phyloP scores from a whole-genome alignment of 495 filamentous ascomycete genomes.

The Aspergillus egyptiacus region DNA sequence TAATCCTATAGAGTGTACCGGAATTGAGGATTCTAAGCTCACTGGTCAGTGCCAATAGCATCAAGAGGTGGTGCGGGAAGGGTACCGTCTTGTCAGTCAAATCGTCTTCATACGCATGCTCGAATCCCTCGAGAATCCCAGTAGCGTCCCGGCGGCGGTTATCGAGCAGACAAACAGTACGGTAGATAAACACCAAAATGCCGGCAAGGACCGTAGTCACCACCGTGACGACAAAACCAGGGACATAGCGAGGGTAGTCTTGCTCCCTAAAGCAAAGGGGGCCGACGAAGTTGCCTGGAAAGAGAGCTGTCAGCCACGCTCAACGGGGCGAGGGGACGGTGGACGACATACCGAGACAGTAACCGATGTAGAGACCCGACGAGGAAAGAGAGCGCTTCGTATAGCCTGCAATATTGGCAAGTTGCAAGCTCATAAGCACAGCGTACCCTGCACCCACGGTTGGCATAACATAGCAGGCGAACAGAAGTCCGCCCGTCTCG shows the following conservation, averaged over 20 bases:
- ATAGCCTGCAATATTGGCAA: constrained; percentile 44
- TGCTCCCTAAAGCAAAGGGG: constrained; percentile 29
- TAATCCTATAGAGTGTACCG: constrained; percentile 27
- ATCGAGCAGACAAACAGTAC: constrained; percentile 28
- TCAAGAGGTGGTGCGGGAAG: no score
- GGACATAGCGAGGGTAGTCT: constrained; percentile 27
- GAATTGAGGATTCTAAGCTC: constrained; percentile 36
- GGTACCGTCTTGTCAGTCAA: constrained; percentile 31
- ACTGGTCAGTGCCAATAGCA: constrained; percentile 13
- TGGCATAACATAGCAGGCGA: constrained; percentile 37
- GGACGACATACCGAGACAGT: constrained; percentile 29
- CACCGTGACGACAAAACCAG: constrained; percentile 35
- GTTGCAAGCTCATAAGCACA: constrained; percentile 35
- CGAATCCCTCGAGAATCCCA: constrained; percentile 28
- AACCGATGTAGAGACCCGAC: constrained; percentile 37
- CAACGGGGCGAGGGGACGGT: not conserved
- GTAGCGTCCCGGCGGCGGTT: constrained; percentile 26
- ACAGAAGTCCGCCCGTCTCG: constrained; percentile 34
- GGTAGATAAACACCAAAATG: constrained; percentile 29
- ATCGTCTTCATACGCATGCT: constrained; percentile 42
- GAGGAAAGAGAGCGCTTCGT: constrained; percentile 35
- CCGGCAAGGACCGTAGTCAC: constrained; percentile 28
- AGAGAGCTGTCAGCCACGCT: not conserved
- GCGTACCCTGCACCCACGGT: constrained; percentile 21
- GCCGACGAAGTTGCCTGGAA: constrained; percentile 29